These are phyloP conservation scores for Mucor velutinosus DNA, from an alignment of 371 early-diverging fungal species.

Conservation along the genomic window DNA sequence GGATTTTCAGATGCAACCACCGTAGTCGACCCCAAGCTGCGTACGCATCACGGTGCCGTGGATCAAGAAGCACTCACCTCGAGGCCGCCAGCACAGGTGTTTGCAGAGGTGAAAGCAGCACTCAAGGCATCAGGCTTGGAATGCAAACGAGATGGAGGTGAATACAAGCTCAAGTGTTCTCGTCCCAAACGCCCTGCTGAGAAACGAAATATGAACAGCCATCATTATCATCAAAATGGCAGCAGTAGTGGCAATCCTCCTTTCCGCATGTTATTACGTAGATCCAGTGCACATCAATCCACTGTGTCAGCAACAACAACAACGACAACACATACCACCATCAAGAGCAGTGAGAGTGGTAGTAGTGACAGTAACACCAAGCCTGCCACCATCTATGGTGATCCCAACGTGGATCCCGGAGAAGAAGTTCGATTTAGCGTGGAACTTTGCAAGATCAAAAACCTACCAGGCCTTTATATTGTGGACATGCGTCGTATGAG, in stretches of 20 bases:
- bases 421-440: constrained; percentile 85
- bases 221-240: not conserved
- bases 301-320: not conserved
- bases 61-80: constrained; percentile 79
- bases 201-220: not conserved
- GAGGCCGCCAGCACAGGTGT: constrained; percentile 69
- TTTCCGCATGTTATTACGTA: constrained; percentile 38
- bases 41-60: constrained; percentile 79
- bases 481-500: constrained; percentile 89
- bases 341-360: not conserved
- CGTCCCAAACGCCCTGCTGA: constrained; percentile 47
- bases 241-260: constrained; percentile 10
- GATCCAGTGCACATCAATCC: constrained; percentile 25
- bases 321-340: not conserved
- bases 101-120: constrained; percentile 67
- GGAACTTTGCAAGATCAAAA: constrained; percentile 89
- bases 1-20: not conserved
- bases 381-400: constrained; percentile 77
- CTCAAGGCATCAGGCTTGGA: constrained; percentile 71
- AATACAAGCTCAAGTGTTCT: constrained; percentile 73
- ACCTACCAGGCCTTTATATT: constrained; percentile 85
- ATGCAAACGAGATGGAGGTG: constrained; percentile 66
- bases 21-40: constrained; percentile 56
- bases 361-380: not conserved
- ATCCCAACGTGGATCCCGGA: constrained; percentile 82